Percentiles rank a stretch among this genome's conserved stretches.
Evolutionary conservation across 805 yeast species (phyloP).

Genomic region (Metschnikowia kunwiensis): DNA sequence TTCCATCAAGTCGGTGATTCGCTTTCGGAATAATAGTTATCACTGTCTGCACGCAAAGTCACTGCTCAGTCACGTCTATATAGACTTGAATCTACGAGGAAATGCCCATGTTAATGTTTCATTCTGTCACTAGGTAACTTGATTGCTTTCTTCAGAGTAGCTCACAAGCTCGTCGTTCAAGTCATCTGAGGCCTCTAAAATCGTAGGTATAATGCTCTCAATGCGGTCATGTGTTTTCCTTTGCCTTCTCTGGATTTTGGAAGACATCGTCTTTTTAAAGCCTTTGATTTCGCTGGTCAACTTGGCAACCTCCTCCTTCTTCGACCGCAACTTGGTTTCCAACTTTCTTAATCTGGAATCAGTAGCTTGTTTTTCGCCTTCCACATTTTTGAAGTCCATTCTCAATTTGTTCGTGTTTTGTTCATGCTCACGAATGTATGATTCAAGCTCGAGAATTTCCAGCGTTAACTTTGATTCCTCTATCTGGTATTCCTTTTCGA

Average conservation of each 20-base stretch:
- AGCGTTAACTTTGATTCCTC: conserved; percentile 20
- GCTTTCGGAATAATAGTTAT: conserved; percentile 24
- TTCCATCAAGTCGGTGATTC: conserved; percentile 47
- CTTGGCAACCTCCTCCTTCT: conserved; percentile 26
- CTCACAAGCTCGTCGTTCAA: conserved; percentile 15
- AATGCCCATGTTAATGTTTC: too few relatives aligned
- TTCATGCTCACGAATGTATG: conserved; percentile 24
- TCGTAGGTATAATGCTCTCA: conserved; percentile 33
- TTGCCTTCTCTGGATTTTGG: conserved; percentile 26
- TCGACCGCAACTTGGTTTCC: conserved; percentile 23
- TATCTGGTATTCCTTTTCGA: conserved; percentile 17
- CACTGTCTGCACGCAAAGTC: too few relatives aligned
- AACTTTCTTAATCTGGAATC: conserved; percentile 26
- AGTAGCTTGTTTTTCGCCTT: conserved; percentile 22
- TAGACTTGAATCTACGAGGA: too few relatives aligned
- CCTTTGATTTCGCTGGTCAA: conserved; percentile 26
- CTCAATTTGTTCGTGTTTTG: conserved; percentile 22
- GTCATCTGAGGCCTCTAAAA: conserved; percentile 24
- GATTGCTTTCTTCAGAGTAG: not conserved
- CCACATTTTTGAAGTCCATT: conserved; percentile 21
- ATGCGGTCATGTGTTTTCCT: conserved; percentile 32
- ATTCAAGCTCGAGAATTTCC: conserved; percentile 25
- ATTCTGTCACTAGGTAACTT: too few relatives aligned
- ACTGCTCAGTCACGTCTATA: too few relatives aligned
- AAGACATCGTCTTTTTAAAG: conserved; percentile 25